These are phyloP conservation scores for Thelonectria blattea DNA, from an alignment of 2,329 filamentous ascomycete genomes.

Conservation along the genomic window DNA sequence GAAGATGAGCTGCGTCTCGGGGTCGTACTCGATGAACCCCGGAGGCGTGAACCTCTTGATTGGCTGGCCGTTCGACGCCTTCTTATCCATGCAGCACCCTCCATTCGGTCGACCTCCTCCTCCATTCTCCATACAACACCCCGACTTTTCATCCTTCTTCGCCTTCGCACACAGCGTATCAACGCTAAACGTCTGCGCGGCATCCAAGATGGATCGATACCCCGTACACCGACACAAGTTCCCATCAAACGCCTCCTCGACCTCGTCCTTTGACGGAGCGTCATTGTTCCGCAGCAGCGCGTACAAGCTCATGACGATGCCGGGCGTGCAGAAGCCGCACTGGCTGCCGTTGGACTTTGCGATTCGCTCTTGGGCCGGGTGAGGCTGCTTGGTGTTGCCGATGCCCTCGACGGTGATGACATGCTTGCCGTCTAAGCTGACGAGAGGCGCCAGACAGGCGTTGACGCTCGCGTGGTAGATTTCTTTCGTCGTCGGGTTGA, in stretches of 20 bases:
- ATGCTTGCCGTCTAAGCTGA: conserved; percentile 95
- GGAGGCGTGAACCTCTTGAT: conserved; percentile 80
- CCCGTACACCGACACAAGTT: conserved; percentile 96
- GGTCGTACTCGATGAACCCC: conserved; percentile 92
- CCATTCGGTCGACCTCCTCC: conserved; percentile 49
- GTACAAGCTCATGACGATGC: conserved; percentile 98
- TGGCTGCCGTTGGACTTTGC: conserved; percentile 92
- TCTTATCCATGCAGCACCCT: conserved; percentile 73
- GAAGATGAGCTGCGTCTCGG: conserved; percentile 94
- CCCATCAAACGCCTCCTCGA: conserved; percentile 97
- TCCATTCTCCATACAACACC: conserved; percentile 76
- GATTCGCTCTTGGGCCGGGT: conserved; percentile 89
- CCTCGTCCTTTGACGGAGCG: conserved; percentile 76
- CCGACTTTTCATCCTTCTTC: conserved; percentile 51
- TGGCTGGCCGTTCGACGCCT: conserved; percentile 54
- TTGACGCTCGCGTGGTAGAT: conserved; percentile 98
- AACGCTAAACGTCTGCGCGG: conserved; percentile 84
- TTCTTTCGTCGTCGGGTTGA: conserved; percentile 88
- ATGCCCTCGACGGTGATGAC: conserved; percentile 98
- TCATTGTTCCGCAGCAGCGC: conserved; percentile 87
- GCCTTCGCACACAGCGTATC: conserved; percentile 54
- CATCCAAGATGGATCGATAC: conserved; percentile 91
- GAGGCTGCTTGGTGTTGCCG: conserved; percentile 83
- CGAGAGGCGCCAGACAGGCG: conserved; percentile 89
- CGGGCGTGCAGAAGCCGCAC: conserved; percentile 93